phyloP scores from a whole-genome alignment of 225 moss, liverwort and hornwort species.

The Thuidium tamariscinum region DNA sequence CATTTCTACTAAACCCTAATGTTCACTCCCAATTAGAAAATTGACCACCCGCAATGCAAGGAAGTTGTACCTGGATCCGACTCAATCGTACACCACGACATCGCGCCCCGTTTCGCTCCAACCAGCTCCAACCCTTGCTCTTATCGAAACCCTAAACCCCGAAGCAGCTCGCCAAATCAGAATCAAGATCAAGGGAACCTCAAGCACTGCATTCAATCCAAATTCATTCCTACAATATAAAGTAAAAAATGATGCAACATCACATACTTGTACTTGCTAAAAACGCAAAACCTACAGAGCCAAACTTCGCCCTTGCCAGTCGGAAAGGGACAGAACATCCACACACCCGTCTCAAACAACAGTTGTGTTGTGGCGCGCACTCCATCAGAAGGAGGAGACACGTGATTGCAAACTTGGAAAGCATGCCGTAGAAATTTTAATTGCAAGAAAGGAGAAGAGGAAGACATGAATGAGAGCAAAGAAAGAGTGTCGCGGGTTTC shows the following conservation, averaged over 20 bases:
- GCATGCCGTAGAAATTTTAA: background rate
- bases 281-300: background rate
- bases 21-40: background rate
- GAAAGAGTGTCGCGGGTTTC: background rate
- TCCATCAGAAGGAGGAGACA: background rate
- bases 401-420: background rate
- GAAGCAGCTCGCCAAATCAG: background rate
- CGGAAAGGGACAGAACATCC: background rate
- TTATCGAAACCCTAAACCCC: background rate
- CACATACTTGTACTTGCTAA: background rate
- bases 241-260: background rate
- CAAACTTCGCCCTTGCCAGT: background rate
- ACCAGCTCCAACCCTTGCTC: background rate
- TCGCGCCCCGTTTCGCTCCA: constrained; percentile 3
- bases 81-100: constrained; percentile 97
- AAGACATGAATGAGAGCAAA: background rate
- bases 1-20: constrained; percentile 5
- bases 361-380: background rate
- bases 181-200: background rate
- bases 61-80: constrained; percentile 68
- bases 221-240: background rate
- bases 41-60: background rate
- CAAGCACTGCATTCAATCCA: background rate
- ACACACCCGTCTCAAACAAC: background rate
- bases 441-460: background rate